Evolutionary conservation across 192 early-diverging fungal species (phyloP), one percentile per base, ranked within the genome.

Genomic region (Coemansia nantahalensis): DNA sequence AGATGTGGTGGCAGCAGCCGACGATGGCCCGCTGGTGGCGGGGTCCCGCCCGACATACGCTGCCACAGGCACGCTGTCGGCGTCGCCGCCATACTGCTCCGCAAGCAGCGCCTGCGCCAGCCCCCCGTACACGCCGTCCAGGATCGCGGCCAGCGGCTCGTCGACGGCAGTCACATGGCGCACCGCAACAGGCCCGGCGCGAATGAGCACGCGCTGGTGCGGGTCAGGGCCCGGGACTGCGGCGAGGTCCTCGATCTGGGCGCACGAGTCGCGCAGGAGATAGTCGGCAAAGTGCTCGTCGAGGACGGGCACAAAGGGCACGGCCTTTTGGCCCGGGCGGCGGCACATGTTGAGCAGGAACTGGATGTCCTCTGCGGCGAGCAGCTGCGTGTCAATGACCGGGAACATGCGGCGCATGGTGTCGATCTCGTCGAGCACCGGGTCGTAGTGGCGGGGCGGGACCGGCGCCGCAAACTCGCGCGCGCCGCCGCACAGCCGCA

Each of bases 191-290:
- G 90, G 90, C 34, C 93, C 92, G 44, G 92, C 91, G 43, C 90
- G 79, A 53, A 97, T 88, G 44, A 88, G 85, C 33, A 90, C 88
- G 45, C 95, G 84, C 52, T 86, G 82, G 48, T 86, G 81, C 8
- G 86, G 83, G 9, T 45, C 54, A 15, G 31, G 33, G 48, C 80
- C 89, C 8, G 83, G 79, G 26, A 97, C 85, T 21, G 90, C 86
- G 39, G 84, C 85, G 9, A 95, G 64, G 39, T 94, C 86, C 59
- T 92, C 90, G 19, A 84, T 81, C 75, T 92, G 92, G 87, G 87
- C 88, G 22, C 89, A 77, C 15, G 88, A 84, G 60, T 95, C 93
- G 83, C 88, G 88, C 83, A 94, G 90, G 79, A 95, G 86, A 88
- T 91, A 95, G 40, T 87, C 80, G 59, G 88, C 90, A 76, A 97